Evolutionary conservation across 371 early-diverging fungal genomes (phyloP).

Genomic region (Syncephalastrum monosporum): DNA sequence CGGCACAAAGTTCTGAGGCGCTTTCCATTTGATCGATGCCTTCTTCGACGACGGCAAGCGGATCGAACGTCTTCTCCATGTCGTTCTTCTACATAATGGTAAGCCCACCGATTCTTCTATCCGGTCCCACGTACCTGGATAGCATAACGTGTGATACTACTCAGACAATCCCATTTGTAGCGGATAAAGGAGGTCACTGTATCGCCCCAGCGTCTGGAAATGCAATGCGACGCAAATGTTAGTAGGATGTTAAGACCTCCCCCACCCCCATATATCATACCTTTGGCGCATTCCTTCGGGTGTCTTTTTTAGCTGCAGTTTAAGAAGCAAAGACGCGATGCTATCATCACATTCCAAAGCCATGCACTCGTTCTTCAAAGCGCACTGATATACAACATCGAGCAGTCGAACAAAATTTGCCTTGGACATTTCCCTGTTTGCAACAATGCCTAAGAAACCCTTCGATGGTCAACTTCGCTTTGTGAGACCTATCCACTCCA

Average conservation of each 20-base stretch:
- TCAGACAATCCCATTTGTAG: conserved; percentile 38
- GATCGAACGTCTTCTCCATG: conserved; percentile 21
- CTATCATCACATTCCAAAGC: conserved; percentile 18
- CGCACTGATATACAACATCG: conserved; percentile 25
- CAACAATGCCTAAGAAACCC: conserved; percentile 4
- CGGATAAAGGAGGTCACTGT: conserved; percentile 33
- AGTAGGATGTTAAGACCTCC: background rate
- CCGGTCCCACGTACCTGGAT: conserved; percentile 8
- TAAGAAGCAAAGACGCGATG: conserved; percentile 16
- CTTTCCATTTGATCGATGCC: conserved; percentile 46
- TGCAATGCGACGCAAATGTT: background rate
- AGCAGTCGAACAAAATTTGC: conserved; percentile 22
- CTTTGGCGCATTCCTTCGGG: conserved; percentile 34
- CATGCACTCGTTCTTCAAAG: conserved; percentile 9
- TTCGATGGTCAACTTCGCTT: background rate
- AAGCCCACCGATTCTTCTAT: background rate
- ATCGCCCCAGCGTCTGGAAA: conserved; percentile 39
- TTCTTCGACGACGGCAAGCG: conserved; percentile 25
- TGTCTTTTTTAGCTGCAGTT: conserved; percentile 26
- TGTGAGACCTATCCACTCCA: background rate
- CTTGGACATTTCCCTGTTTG: conserved; percentile 35
- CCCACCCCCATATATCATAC: conserved; percentile 14
- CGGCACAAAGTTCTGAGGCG: conserved; percentile 37
- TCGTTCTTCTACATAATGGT: background rate
- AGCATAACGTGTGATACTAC: conserved; percentile 28